A percentile compares a stretch with the other conserved stretches of the same genome.
phyloP scores from a whole-genome alignment of 495 filamentous ascomycete species.

The Hypoxylon rickii region DNA sequence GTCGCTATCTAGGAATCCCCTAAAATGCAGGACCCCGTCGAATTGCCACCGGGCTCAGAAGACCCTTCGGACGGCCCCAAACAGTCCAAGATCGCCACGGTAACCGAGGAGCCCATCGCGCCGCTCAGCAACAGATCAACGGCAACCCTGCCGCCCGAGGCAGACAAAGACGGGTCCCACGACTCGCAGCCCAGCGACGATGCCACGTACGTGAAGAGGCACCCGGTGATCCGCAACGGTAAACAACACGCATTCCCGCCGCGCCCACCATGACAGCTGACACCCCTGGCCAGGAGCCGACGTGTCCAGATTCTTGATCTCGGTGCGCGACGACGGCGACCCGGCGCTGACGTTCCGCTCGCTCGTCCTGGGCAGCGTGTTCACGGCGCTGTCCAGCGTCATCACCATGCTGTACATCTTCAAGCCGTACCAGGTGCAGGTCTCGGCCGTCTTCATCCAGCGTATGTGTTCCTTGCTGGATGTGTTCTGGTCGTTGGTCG shows the following conservation, averaged over 20 bases:
- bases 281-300: slow-evolving; percentile 5
- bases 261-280: background rate
- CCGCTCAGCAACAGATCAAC: background rate
- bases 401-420: slow-evolving; percentile 41
- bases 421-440: slow-evolving; percentile 18
- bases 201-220: slow-evolving; percentile 11
- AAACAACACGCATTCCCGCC: background rate
- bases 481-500: background rate
- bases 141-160: background rate
- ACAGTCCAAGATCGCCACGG: background rate
- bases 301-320: slow-evolving; percentile 38
- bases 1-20: background rate
- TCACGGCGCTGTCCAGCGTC: slow-evolving; percentile 53
- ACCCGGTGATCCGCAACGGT: slow-evolving; percentile 24
- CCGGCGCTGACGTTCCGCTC: slow-evolving; percentile 52
- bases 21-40: slow-evolving; percentile 12
- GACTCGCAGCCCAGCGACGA: slow-evolving; percentile 7
- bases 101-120: slow-evolving; percentile 8
- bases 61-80: background rate
- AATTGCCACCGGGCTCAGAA: no score
- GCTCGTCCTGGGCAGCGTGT: slow-evolving; percentile 47
- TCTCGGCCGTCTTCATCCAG: slow-evolving; percentile 18
- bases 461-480: slow-evolving; percentile 1
- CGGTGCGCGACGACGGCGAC: slow-evolving; percentile 53
- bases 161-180: background rate